Evolutionary conservation across 306 rosid species (phyloP).

Genomic region (Pterocarpus macrocarpus): DNA sequence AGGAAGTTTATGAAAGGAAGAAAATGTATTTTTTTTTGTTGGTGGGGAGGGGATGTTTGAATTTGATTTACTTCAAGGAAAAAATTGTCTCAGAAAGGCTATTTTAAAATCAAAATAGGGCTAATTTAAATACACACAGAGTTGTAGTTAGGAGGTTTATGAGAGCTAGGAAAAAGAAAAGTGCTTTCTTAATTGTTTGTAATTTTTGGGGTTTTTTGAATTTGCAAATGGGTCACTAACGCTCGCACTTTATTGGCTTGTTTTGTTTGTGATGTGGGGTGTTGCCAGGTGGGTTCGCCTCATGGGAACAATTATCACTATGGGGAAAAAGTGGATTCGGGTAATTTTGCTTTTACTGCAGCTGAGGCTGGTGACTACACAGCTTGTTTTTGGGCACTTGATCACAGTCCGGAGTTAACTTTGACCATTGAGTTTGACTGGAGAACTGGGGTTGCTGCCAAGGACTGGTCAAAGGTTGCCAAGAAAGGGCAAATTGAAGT

Average conservation of each 20-base stretch:
- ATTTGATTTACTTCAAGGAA: too few relatives aligned
- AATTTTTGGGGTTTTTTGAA: not conserved
- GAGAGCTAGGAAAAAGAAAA: too few relatives aligned
- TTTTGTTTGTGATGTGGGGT: conserved; percentile 39
- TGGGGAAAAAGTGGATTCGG: conserved; percentile 62
- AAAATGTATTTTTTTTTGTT: not conserved
- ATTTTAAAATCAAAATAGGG: too few relatives aligned
- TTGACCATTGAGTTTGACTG: conserved; percentile 75
- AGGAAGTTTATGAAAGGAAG: conserved; percentile 2
- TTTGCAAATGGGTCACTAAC: not conserved
- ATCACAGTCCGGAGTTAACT: conserved; percentile 48
- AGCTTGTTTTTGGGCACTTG: conserved; percentile 70
- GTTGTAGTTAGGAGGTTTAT: too few relatives aligned
- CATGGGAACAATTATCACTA: conserved; percentile 67
- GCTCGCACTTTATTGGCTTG: not conserved
- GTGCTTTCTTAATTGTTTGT: not conserved
- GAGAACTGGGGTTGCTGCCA: conserved; percentile 78
- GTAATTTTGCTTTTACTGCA: conserved; percentile 78
- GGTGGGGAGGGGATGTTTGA: too few relatives aligned
- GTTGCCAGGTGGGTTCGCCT: conserved; percentile 78
- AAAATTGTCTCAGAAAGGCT: too few relatives aligned
- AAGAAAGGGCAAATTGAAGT: conserved; percentile 83
- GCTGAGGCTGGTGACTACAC: conserved; percentile 79
- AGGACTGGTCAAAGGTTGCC: conserved; percentile 82
- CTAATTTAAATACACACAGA: too few relatives aligned